Percentiles rank a stretch among this genome's conserved stretches.
These are phyloP conservation scores for Diaporthe aspalathi DNA, from an alignment of 2,329 filamentous ascomycete species.

Conservation along the genomic window DNA sequence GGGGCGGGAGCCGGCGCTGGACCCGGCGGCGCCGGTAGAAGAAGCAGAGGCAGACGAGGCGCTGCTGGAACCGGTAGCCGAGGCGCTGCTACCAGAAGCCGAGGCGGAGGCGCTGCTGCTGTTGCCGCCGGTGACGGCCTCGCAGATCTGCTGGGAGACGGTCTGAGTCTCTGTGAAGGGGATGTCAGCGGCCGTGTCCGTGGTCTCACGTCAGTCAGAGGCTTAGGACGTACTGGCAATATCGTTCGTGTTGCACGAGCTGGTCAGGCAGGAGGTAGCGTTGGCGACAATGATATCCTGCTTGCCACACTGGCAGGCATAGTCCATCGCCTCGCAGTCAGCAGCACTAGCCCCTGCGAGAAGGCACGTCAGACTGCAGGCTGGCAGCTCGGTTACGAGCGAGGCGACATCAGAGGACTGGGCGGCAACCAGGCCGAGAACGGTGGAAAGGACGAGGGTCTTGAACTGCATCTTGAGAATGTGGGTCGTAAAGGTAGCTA, in stretches of 20 bases:
- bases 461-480: conserved; percentile 38
- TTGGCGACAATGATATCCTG: conserved; percentile 27
- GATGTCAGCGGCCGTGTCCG: neutral
- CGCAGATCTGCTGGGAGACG: conserved; percentile 34
- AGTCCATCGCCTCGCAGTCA: conserved; percentile 34
- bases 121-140: conserved; percentile 19
- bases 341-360: conserved; percentile 31
- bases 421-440: conserved; percentile 35
- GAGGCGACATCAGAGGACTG: conserved; percentile 30
- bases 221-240: conserved; percentile 36
- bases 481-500: conserved; percentile 33
- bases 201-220: too few species aligned
- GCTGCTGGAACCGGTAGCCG: conserved; percentile 14
- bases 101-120: conserved; percentile 23
- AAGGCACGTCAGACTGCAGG: conserved; percentile 36
- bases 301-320: conserved; percentile 36
- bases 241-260: conserved; percentile 32
- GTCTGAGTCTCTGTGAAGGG: conserved; percentile 31
- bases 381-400: conserved; percentile 36
- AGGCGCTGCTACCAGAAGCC: neutral
- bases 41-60: conserved; percentile 24
- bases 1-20: conserved; percentile 29
- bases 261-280: conserved; percentile 26
- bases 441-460: conserved; percentile 33
- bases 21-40: conserved; percentile 22